Evolutionary conservation across 192 early-diverging fungal species (phyloP), one percentile per base, ranked within the genome.

Genomic region (Coemansia erecta): DNA sequence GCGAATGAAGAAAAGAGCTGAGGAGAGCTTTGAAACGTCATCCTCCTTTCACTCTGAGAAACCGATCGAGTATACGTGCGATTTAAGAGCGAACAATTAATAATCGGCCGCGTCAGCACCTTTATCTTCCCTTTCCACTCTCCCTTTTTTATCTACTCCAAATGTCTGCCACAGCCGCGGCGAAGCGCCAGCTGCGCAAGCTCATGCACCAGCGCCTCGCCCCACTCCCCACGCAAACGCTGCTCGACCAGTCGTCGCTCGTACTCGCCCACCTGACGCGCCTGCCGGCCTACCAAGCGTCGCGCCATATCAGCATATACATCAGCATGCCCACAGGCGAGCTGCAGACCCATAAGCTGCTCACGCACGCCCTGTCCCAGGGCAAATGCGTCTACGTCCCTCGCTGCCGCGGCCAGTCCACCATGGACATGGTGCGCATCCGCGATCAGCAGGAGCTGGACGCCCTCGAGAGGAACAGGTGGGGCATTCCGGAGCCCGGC

Each of bases 351-450:
- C 21, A 12, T 1, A 14, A 17, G 13, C 57, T 79, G 0, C 24
- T 72, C 5, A 14, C 44, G 0, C 33, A 49, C 7, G 66, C 70
- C 0, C 55, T 65, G 3, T n/a, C n/a, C 5, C 9, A 46, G 0
- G 70, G 70, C 14, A 79, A 79, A 40, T 28, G 48, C 43, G 70
- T 79, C 17, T 79, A 72, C 40, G 66, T 72, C 12, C 76, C 76
- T 2, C 35, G 70, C 2, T 72, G 70, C 47, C 19, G 39, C 5
- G 56, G 69, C 14, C 3, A 14, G 11, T 4, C 21, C 0, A 28
- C 8, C 8, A 79, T 79, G 76, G 63, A 70, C 22, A 79, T 79
- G 76, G 51, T 72, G 22, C 51, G 28, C 9, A 18, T 79, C 4
- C 10, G 39, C 0, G 56, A 54, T 2, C 37, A 0, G 13, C 41